phyloP scores from a whole-genome alignment of 2,329 filamentous ascomycete species.

The Fusarium concolor region DNA sequence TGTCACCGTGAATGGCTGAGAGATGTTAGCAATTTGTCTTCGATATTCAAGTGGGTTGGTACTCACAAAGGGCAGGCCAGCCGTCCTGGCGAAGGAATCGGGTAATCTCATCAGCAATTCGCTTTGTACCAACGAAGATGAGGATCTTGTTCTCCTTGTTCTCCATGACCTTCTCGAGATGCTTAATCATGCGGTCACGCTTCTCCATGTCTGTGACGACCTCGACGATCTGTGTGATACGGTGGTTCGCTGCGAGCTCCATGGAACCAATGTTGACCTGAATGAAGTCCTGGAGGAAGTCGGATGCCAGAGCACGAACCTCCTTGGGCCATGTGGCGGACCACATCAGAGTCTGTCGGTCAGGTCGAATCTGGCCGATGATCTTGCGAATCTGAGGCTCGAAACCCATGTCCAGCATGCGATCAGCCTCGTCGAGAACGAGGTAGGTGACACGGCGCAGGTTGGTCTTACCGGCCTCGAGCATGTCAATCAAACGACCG shows the following conservation, averaged over 20 bases:
- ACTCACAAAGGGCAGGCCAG: conserved; percentile 95
- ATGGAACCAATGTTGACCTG: conserved; percentile 99
- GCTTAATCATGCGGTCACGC: conserved; percentile 96
- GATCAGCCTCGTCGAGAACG: conserved; percentile 98
- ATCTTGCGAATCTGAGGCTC: conserved; percentile 99
- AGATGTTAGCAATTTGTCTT: conserved; percentile 50
- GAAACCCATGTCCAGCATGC: conserved; percentile 99
- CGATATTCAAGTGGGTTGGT: conserved; percentile 48
- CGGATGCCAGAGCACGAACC: conserved; percentile 88
- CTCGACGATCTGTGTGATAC: conserved; percentile 97
- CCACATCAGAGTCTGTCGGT: conserved; percentile 99
- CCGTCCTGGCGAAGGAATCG: conserved; percentile 97
- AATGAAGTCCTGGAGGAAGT: conserved; percentile 95
- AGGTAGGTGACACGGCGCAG: conserved; percentile 97
- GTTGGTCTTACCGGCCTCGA: conserved; percentile 98
- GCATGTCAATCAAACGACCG: conserved; percentile 97
- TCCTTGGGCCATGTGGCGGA: conserved; percentile 99
- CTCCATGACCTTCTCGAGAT: conserved; percentile 98
- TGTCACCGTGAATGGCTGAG: conserved; percentile 95
- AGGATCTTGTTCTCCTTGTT: conserved; percentile 95
- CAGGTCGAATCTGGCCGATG: conserved; percentile 94
- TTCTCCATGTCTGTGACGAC: conserved; percentile 97
- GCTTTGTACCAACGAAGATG: conserved; percentile 93
- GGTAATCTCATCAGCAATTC: conserved; percentile 97
- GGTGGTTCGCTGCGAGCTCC: conserved; percentile 95